phyloP scores from a whole-genome alignment of 2,329 filamentous ascomycete species.

The Talaromyces marneffei region DNA sequence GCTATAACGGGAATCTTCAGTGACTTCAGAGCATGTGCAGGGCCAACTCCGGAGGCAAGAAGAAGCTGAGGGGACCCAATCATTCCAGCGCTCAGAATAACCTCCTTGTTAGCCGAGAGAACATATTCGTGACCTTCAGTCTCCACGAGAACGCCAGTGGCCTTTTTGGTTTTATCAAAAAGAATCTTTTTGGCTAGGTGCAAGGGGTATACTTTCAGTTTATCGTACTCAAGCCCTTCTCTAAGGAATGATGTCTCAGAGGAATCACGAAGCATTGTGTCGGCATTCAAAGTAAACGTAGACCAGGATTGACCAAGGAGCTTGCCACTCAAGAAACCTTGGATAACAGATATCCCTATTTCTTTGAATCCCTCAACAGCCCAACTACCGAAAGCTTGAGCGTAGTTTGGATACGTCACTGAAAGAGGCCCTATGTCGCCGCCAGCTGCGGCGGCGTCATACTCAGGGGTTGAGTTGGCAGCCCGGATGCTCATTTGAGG shows the following conservation, averaged over 20 bases:
- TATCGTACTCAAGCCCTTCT: slow-evolving; percentile 19
- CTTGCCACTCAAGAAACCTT: slow-evolving; percentile 25
- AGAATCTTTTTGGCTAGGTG: slow-evolving; percentile 31
- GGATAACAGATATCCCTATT: slow-evolving; percentile 23
- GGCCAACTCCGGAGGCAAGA: background rate
- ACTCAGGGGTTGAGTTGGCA: slow-evolving; percentile 19
- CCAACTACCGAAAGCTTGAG: background rate
- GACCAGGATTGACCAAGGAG: slow-evolving; percentile 20
- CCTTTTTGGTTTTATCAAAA: slow-evolving; percentile 27
- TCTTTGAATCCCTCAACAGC: slow-evolving; percentile 15
- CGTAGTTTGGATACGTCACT: slow-evolving; percentile 21
- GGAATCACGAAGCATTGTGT: slow-evolving; percentile 17
- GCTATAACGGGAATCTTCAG: background rate
- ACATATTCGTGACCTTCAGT: slow-evolving; percentile 21
- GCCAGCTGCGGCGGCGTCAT: slow-evolving; percentile 21
- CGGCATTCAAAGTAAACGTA: slow-evolving; percentile 28
- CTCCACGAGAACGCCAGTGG: slow-evolving; percentile 22
- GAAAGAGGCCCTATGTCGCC: slow-evolving; percentile 21
- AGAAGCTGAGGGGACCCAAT: slow-evolving; percentile 22
- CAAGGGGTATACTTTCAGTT: slow-evolving; percentile 28
- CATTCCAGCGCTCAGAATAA: slow-evolving; percentile 40
- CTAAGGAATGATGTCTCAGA: slow-evolving; percentile 24
- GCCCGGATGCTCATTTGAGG: background rate
- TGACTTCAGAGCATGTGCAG: background rate
- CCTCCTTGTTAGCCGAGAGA: slow-evolving; percentile 33